Evolutionary conservation across 306 rosid species (phyloP).

Genomic region (Ammopiptanthus mongolicus): DNA sequence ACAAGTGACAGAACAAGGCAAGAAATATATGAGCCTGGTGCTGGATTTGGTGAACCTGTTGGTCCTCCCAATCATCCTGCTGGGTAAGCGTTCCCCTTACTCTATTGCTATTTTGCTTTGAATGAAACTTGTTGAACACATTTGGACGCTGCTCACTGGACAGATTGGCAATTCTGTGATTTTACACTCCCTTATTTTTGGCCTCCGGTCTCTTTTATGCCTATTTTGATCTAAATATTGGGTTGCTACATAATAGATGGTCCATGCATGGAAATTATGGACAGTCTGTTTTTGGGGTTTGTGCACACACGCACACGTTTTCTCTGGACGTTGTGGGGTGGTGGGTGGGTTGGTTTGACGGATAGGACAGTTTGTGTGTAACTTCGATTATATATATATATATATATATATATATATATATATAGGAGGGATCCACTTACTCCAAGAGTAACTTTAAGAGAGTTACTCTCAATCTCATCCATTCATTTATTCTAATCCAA

Average conservation of each 20-base stretch:
- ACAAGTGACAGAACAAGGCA: conserved; percentile 32
- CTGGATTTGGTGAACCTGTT: conserved; percentile 37
- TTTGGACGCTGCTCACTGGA: not conserved
- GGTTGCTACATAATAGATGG: not conserved
- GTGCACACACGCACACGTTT: too few species aligned
- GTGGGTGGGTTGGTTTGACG: not conserved
- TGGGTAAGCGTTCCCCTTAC: conserved; percentile 37
- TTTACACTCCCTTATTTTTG: not conserved
- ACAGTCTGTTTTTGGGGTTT: not conserved
- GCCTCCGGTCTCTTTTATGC: not conserved
- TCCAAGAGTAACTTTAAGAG: too few species aligned
- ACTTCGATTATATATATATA: not conserved
- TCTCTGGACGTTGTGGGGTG: not conserved
- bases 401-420: not conserved
- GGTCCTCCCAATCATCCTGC: conserved; percentile 37
- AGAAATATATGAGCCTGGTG: conserved; percentile 28
- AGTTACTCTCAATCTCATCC: too few species aligned
- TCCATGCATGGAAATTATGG: not conserved
- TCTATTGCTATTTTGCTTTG: not conserved
- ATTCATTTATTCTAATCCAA: too few species aligned
- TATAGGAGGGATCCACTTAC: too few species aligned
- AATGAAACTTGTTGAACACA: not conserved
- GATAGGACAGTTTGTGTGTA: not conserved
- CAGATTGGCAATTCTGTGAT: not conserved
- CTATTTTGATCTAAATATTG: not conserved